Percentiles rank a stretch among this genome's conserved stretches.
Evolutionary conservation across 768 basidiomycete species (phyloP).

Genomic region (Amanita rimosa): DNA sequence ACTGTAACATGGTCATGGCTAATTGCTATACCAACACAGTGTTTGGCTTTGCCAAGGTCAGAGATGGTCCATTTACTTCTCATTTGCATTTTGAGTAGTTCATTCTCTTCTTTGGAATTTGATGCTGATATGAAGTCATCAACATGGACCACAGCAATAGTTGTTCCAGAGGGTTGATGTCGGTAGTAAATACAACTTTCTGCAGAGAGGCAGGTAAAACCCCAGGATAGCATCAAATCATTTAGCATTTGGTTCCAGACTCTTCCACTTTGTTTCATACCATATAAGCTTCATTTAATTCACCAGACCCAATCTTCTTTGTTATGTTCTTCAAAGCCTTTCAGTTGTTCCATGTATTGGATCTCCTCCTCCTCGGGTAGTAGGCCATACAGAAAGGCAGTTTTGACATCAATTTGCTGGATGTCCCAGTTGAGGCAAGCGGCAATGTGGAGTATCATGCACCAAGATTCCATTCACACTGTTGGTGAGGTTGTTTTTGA

Average conservation of each 20-base stretch:
- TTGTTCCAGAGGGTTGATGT: neutral
- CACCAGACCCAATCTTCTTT: conserved; percentile 12
- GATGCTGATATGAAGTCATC: neutral
- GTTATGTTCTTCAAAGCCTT: conserved; percentile 15
- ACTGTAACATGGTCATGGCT: neutral
- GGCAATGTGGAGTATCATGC: conserved; percentile 23
- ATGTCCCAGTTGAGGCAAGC: conserved; percentile 22
- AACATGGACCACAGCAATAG: neutral
- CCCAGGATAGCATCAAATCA: conserved; percentile 15
- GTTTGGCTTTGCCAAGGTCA: neutral
- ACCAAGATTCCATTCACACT: conserved; percentile 26
- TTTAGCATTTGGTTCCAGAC: conserved; percentile 23
- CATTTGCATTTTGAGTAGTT: neutral
- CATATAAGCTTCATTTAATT: conserved; percentile 15
- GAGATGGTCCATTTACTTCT: neutral
- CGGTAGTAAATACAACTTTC: neutral
- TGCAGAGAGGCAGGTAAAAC: conserved; percentile 16
- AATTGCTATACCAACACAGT: neutral
- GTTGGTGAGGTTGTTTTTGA: conserved; percentile 28
- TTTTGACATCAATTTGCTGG: conserved; percentile 28
- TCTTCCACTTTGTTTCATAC: conserved; percentile 21
- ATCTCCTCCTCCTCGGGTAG: conserved; percentile 18
- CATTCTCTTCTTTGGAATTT: neutral
- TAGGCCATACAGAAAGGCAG: conserved; percentile 24
- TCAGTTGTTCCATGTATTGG: conserved; percentile 24